Conservation (phyloP, 306 rosid genomes). For the Erythrophleum fordii region DNA sequence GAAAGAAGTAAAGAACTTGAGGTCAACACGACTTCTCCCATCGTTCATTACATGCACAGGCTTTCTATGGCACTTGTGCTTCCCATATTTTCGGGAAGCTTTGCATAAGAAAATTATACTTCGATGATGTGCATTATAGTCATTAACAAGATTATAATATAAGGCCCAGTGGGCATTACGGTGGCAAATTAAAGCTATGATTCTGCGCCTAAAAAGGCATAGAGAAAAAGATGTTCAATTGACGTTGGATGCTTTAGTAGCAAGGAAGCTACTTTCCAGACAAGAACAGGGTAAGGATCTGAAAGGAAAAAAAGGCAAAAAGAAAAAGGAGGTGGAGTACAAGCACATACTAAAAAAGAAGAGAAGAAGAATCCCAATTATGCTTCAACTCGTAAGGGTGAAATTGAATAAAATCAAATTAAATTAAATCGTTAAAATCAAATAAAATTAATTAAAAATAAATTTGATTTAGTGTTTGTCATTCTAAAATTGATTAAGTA, state of each 20-base stretch:
- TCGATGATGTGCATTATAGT: slow-evolving; percentile 29
- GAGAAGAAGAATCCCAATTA: slow-evolving; percentile 3
- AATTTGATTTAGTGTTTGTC: too few species aligned
- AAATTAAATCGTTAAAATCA: too few species aligned
- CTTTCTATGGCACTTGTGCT: too few species aligned
- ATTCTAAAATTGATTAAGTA: too few species aligned
- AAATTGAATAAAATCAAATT: too few species aligned
- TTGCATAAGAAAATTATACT: background rate
- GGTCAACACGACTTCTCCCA: background rate
- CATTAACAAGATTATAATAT: background rate
- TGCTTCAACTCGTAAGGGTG: slow-evolving; percentile 35
- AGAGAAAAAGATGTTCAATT: slow-evolving; percentile 31
- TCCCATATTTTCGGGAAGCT: background rate
- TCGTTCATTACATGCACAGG: too few species aligned
- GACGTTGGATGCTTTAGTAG: slow-evolving; percentile 6
- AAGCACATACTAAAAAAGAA: slow-evolving; percentile 18
- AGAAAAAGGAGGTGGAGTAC: background rate
- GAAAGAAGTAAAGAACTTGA: too few species aligned
- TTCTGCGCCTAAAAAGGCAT: background rate
- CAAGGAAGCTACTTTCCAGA: slow-evolving; percentile 49
- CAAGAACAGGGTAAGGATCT: slow-evolving; percentile 15
- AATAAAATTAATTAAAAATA: too few species aligned
- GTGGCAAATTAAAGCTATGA: slow-evolving; percentile 36
- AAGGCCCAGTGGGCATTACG: slow-evolving; percentile 19
- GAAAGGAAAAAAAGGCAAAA: slow-evolving; percentile 25